Evolutionary conservation across 2,329 filamentous ascomycete species (phyloP).

Genomic region (Colletotrichum siamense): DNA sequence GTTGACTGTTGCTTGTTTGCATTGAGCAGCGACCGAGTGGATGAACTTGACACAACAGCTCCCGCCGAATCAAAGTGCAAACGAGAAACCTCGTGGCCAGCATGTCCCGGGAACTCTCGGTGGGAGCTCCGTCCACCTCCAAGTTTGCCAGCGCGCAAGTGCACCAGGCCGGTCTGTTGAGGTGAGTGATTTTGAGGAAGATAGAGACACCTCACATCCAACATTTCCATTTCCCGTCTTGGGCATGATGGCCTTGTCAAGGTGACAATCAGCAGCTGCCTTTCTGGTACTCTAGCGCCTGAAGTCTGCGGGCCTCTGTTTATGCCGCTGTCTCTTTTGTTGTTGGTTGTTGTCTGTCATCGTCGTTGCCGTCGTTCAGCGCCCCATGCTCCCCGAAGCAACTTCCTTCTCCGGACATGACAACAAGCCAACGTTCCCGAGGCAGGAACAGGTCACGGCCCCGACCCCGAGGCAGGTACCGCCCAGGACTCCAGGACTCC

Average conservation of each 20-base stretch:
- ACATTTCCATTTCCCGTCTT: not conserved
- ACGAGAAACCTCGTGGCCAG: not conserved
- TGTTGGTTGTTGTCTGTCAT: not conserved
- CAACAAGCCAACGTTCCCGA: not conserved
- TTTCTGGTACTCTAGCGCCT: not conserved
- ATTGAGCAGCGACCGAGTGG: slow-evolving; percentile 9
- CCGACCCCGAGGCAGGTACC: not conserved
- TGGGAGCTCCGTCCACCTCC: not conserved
- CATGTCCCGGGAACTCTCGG: not conserved
- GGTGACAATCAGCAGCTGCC: not conserved
- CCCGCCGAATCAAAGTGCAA: slow-evolving; percentile 15
- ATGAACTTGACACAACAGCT: slow-evolving; percentile 20
- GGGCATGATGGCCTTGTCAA: not conserved
- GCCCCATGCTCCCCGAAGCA: not conserved
- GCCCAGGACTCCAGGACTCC: not conserved
- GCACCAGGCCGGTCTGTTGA: not conserved
- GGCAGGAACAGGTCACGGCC: not conserved
- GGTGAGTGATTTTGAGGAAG: not conserved
- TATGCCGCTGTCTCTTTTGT: not conserved
- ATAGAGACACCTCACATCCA: not conserved
- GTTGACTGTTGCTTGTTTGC: slow-evolving; percentile 3
- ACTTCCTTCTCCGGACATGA: not conserved
- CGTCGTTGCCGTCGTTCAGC: not conserved
- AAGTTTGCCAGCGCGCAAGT: not conserved
- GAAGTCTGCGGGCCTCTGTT: not conserved